Evolutionary conservation across 148 eudicot genomes (phyloP).

Genomic region (Rhododendron ferrugineum): DNA sequence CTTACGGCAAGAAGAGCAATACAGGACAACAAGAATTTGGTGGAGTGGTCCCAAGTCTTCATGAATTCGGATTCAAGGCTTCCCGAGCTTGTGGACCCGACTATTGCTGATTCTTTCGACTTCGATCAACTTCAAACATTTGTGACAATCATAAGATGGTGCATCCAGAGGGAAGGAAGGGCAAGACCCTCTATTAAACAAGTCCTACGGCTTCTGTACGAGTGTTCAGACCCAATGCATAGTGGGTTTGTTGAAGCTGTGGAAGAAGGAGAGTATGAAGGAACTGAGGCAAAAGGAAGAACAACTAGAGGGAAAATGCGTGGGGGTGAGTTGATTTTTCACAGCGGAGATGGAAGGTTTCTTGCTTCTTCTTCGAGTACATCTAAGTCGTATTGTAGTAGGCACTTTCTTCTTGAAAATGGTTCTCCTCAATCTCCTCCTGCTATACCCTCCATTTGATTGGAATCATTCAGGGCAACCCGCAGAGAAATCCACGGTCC

Average conservation of each 20-base stretch:
- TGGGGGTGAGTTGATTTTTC: constrained; percentile 39
- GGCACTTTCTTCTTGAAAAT: constrained; percentile 74
- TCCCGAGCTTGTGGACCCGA: constrained; percentile 71
- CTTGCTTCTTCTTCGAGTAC: constrained; percentile 97
- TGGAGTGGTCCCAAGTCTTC: constrained; percentile 72
- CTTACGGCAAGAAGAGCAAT: constrained; percentile 70
- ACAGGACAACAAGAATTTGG: constrained; percentile 74
- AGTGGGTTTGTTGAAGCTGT: constrained; percentile 66
- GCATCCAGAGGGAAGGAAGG: constrained; percentile 73
- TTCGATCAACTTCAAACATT: constrained; percentile 77
- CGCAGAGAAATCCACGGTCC: neutral
- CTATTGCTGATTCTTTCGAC: constrained; percentile 61
- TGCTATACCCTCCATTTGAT: constrained; percentile 53
- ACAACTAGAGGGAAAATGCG: constrained; percentile 53
- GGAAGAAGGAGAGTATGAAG: constrained; percentile 66
- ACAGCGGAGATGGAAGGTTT: constrained; percentile 71
- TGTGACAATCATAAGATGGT: constrained; percentile 65
- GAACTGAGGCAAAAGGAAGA: constrained; percentile 38
- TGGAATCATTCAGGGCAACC: neutral
- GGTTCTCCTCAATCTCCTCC: constrained; percentile 88
- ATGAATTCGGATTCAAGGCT: constrained; percentile 51
- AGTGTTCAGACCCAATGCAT: constrained; percentile 79
- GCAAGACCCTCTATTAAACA: constrained; percentile 93
- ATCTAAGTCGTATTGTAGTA: constrained; percentile 72
- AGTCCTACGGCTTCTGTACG: constrained; percentile 87